phyloP scores from a whole-genome alignment of 345 rosid species.

The Populus alba region DNA sequence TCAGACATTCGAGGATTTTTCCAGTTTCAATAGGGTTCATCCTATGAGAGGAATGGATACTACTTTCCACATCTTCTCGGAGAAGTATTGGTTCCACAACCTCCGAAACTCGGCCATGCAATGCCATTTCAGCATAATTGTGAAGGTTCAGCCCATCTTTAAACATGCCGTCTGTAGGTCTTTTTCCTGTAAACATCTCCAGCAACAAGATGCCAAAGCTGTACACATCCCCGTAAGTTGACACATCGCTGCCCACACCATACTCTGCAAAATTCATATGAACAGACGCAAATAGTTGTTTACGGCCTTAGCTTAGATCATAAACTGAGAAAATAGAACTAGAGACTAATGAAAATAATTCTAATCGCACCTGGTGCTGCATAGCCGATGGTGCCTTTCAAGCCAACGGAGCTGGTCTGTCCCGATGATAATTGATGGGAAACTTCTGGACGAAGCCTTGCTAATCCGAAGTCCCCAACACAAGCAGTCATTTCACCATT shows the following conservation, averaged over 20 bases:
- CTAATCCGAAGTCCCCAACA: not conserved
- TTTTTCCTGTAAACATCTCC: not conserved
- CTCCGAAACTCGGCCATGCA: not conserved
- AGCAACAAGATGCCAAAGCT: not conserved
- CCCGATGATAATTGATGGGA: not conserved
- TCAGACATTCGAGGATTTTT: not conserved
- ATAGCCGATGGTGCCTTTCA: not conserved
- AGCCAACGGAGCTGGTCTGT: not conserved
- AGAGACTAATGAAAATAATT: too few relatives aligned
- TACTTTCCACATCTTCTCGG: not conserved
- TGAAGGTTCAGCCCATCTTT: conserved; percentile 6
- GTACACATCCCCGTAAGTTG: not conserved
- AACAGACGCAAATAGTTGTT: too few relatives aligned
- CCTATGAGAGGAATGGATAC: too few relatives aligned
- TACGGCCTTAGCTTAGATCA: too few relatives aligned
- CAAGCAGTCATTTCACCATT: not conserved
- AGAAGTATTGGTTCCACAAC: conserved; percentile 9
- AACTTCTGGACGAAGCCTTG: not conserved
- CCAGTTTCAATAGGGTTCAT: not conserved
- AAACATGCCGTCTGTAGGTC: conserved; percentile 1
- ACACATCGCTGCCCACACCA: conserved; percentile 10
- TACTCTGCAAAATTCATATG: not conserved
- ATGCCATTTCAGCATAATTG: not conserved
- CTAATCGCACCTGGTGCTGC: not conserved
- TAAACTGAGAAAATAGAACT: too few relatives aligned